Evolutionary conservation across 768 basidiomycete species (phyloP), one percentile per base, ranked within the genome.

Genomic region (Russula sp.): DNA sequence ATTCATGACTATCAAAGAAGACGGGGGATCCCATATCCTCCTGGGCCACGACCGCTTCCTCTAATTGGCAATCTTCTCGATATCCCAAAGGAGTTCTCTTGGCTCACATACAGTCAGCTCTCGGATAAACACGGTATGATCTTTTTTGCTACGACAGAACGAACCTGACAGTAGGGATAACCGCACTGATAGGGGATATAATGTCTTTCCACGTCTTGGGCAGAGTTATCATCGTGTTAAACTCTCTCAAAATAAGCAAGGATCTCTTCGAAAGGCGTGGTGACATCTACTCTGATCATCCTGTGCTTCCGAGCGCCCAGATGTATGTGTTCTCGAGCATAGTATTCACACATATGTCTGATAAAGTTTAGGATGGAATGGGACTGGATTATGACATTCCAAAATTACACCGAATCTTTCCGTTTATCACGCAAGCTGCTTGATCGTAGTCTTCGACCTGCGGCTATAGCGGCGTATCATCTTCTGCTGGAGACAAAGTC

Each of bases 191-290:
- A 51, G 61, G 28, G 20, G 24, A 62, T 26, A 20, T 34, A 7
- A 1, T 64, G 4, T 40, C 46, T 62, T 59, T 79, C 54, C 71
- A 71, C 48, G 62, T 83, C 28, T 71, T 85, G 28, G 77, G 79
- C 26, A 79, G 79, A 59, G 76, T 79, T 8, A 77, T 83, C 71
- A 68, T 86, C 52, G 73, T 86, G 58, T 72, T 86, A 44, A 83
- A 80, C 70, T 78, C 78, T 57, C 60, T 74, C 65, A 75, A 79
- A 64, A 78, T 76, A 9, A 76, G 78, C 40, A 75, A 75, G 14
- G 81, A 80, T 60, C 72, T 86, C 26, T 74, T 86, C 28, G 83
- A 84, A 49, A 83, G 79, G 68, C 77, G 82, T 57, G 79, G 83
- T 59, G 69, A 78, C 20, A 81, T 56, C 13, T 67, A 52, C 20